Percentiles rank a stretch among this genome's conserved stretches.
Conservation (phyloP, 805 yeast species). For the Yamadazyma kitorensis region DNA sequence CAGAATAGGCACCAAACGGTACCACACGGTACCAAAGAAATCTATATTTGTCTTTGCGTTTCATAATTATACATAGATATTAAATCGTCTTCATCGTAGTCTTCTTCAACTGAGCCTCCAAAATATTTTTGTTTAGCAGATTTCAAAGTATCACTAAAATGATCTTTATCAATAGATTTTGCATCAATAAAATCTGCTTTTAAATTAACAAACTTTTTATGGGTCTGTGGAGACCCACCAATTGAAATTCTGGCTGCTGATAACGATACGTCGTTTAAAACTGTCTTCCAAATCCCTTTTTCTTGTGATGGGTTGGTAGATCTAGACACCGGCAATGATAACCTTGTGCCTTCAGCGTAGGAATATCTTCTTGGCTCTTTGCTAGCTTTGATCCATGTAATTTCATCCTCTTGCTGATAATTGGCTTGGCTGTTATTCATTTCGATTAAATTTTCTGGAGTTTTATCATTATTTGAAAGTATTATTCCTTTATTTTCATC, state of each 20-base stretch:
- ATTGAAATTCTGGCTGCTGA: slow-evolving; percentile 36
- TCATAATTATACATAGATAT: slow-evolving; percentile 7
- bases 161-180: slow-evolving; percentile 8
- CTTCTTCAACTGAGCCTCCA: not conserved
- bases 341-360: slow-evolving; percentile 7
- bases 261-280: slow-evolving; percentile 32
- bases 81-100: slow-evolving; percentile 2
- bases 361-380: slow-evolving; percentile 8
- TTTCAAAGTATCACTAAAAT: not conserved
- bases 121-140: not conserved
- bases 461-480: not conserved
- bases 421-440: not conserved
- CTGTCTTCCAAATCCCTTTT: slow-evolving; percentile 26
- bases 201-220: slow-evolving; percentile 20
- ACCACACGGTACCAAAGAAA: not conserved
- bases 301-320: not conserved
- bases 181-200: slow-evolving; percentile 29
- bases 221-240: slow-evolving; percentile 24
- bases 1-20: not conserved
- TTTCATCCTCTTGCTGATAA: not conserved
- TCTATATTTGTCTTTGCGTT: not conserved
- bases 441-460: no score
- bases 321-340: not conserved
- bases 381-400: no score
- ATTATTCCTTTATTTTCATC: not conserved